A percentile compares a stretch with the other conserved stretches of the same genome.
Conservation (phyloP, 371 early-diverging fungal genomes). For the Umbelopsis sp. region DNA sequence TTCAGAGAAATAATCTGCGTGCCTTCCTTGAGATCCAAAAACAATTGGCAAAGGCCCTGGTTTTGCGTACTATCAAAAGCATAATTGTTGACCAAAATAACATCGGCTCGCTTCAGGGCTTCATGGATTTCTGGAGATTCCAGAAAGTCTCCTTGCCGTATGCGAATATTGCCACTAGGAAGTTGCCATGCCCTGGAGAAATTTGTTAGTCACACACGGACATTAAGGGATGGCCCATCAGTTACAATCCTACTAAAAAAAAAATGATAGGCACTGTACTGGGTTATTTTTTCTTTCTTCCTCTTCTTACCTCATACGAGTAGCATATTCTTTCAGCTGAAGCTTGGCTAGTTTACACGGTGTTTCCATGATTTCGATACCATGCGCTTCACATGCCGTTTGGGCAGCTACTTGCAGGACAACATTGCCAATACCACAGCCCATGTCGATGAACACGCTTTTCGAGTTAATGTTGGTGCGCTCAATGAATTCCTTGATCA, state of each 20-base stretch:
- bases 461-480: conserved; percentile 66
- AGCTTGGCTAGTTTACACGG: conserved; percentile 80
- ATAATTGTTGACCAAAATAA: conserved; percentile 94
- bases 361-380: conserved; percentile 92
- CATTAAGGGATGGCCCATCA: not conserved
- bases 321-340: conserved; percentile 83
- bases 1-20: conserved; percentile 82
- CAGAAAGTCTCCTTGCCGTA: conserved; percentile 80
- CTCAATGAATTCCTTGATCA: conserved; percentile 84
- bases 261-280: too few species aligned
- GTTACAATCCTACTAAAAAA: not conserved
- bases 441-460: conserved; percentile 90
- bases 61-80: conserved; percentile 88
- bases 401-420: conserved; percentile 94
- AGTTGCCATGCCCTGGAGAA: conserved; percentile 63
- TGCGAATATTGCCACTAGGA: conserved; percentile 63
- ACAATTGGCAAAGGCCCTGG: conserved; percentile 78
- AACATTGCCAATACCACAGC: conserved; percentile 95
- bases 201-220: not conserved
- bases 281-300: not conserved
- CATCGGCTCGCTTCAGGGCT: conserved; percentile 82
- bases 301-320: conserved; percentile 72
- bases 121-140: conserved; percentile 64
- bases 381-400: conserved; percentile 81
- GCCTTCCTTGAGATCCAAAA: conserved; percentile 91